These are phyloP conservation scores for Paspalum notatum DNA, from an alignment of 176 grass and related monocot species.

Conservation along the genomic window DNA sequence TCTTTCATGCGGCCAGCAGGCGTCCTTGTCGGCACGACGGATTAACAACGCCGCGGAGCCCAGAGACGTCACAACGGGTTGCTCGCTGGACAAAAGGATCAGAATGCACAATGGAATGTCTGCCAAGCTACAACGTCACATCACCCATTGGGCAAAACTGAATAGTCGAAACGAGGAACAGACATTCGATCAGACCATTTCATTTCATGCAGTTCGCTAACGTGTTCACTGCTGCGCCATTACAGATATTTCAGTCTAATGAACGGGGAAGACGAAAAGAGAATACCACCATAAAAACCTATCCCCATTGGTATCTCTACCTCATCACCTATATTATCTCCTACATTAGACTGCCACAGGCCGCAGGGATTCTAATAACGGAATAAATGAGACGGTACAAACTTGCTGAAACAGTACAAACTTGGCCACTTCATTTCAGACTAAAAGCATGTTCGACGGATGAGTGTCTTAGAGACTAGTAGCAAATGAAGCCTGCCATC, in stretches of 20 bases:
- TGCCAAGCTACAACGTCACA: background rate
- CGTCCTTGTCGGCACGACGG: background rate
- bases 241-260: background rate
- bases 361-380: slow-evolving; percentile 5
- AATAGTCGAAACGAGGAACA: background rate
- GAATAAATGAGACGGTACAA: background rate
- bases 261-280: slow-evolving; percentile 9
- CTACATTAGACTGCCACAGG: slow-evolving; percentile 3
- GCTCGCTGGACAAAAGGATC: background rate
- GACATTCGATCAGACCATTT: background rate
- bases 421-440: slow-evolving; percentile 15
- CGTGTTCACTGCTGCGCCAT: background rate
- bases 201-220: slow-evolving; percentile 11
- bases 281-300: slow-evolving; percentile 13
- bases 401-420: slow-evolving; percentile 4
- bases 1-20: background rate
- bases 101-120: slow-evolving; percentile 2
- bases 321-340: slow-evolving; percentile 5
- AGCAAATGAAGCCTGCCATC: slow-evolving; percentile 32
- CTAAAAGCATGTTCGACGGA: slow-evolving; percentile 41
- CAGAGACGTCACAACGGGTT: background rate
- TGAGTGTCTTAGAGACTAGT: background rate
- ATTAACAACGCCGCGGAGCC: too few relatives aligned
- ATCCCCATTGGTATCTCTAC: slow-evolving; percentile 26
- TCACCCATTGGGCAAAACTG: background rate